These are phyloP conservation scores for Yamadazyma aaseri DNA, from an alignment of 1,139 yeast species.

Conservation along the genomic window DNA sequence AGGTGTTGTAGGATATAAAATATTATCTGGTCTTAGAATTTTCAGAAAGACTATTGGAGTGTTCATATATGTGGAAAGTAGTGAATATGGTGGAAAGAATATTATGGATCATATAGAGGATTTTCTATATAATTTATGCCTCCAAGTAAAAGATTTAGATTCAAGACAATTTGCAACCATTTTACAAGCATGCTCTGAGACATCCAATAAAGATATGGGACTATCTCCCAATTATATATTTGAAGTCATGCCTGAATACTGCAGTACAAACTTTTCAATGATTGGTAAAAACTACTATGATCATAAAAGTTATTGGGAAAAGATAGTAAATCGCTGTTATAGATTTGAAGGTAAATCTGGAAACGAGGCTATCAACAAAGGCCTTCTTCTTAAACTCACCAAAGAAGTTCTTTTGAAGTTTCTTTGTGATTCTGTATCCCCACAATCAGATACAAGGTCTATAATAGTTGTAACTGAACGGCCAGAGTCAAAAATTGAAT, in stretches of 20 bases:
- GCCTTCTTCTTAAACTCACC: conserved; percentile 22
- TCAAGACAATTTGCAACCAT: too few species aligned
- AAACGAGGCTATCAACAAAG: conserved; percentile 33
- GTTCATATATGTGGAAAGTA: conserved; percentile 41
- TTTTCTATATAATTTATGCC: conserved; percentile 37
- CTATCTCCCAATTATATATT: conserved; percentile 23
- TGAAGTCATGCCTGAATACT: conserved; percentile 21
- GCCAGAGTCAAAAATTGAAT: not conserved
- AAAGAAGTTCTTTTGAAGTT: conserved; percentile 29
- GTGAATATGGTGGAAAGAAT: conserved; percentile 41
- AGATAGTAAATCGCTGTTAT: conserved; percentile 43
- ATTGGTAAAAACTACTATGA: conserved; percentile 26
- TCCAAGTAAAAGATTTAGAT: too few species aligned
- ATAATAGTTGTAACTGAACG: conserved; percentile 10
- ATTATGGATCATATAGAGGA: conserved; percentile 46
- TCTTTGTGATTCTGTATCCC: conserved; percentile 32
- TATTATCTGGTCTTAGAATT: conserved; percentile 52
- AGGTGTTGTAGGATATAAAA: conserved; percentile 46
- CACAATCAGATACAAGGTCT: conserved; percentile 33
- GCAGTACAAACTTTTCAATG: conserved; percentile 26
- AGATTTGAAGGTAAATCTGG: conserved; percentile 31
- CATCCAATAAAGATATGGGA: conserved; percentile 8
- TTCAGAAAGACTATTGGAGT: conserved; percentile 54
- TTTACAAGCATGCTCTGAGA: conserved; percentile 34
- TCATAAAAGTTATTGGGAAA: conserved; percentile 50